Conservation (phyloP, 2,329 filamentous ascomycete genomes). For the Hypomyces rosellus region DNA sequence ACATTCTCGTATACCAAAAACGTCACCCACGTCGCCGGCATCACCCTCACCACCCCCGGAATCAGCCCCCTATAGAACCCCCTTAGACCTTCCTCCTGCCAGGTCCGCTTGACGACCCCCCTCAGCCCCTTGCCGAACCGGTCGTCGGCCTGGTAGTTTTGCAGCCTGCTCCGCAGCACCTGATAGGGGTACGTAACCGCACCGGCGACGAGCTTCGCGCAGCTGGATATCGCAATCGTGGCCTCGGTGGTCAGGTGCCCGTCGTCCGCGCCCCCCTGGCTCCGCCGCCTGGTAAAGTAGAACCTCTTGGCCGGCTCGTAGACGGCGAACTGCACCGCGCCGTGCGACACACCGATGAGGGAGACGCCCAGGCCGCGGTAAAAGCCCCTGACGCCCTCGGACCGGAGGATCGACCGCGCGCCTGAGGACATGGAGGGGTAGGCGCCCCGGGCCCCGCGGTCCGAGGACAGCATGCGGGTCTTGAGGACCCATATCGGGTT, state of each 20-base stretch:
- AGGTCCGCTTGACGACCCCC: slow-evolving; percentile 69
- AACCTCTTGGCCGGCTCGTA: slow-evolving; percentile 66
- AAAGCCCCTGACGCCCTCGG: slow-evolving; percentile 73
- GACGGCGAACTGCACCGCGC: slow-evolving; percentile 90
- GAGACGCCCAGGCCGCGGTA: slow-evolving; percentile 82
- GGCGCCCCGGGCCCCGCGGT: slow-evolving; percentile 65
- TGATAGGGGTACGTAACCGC: slow-evolving; percentile 91
- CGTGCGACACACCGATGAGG: slow-evolving; percentile 81
- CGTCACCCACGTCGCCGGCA: slow-evolving; percentile 93
- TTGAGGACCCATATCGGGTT: slow-evolving; percentile 99
- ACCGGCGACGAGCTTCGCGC: slow-evolving; percentile 84
- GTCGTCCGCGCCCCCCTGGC: slow-evolving; percentile 15
- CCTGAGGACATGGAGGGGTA: slow-evolving; percentile 75
- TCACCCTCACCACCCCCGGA: slow-evolving; percentile 81
- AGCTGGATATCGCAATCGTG: slow-evolving; percentile 71
- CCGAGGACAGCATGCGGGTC: slow-evolving; percentile 90
- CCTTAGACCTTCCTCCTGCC: slow-evolving; percentile 67
- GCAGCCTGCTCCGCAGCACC: slow-evolving; percentile 79
- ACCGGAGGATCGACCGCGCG: slow-evolving; percentile 55
- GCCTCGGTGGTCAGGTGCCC: slow-evolving; percentile 59
- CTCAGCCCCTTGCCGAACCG: slow-evolving; percentile 63
- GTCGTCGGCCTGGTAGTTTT: slow-evolving; percentile 77
- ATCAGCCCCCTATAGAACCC: slow-evolving; percentile 91
- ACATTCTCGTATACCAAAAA: slow-evolving; percentile 97
- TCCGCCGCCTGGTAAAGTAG: slow-evolving; percentile 44